Percentiles rank a stretch among this genome's conserved stretches.
phyloP scores from a whole-genome alignment of 768 basidiomycete genomes.

The Xerocomellus dryophilus region DNA sequence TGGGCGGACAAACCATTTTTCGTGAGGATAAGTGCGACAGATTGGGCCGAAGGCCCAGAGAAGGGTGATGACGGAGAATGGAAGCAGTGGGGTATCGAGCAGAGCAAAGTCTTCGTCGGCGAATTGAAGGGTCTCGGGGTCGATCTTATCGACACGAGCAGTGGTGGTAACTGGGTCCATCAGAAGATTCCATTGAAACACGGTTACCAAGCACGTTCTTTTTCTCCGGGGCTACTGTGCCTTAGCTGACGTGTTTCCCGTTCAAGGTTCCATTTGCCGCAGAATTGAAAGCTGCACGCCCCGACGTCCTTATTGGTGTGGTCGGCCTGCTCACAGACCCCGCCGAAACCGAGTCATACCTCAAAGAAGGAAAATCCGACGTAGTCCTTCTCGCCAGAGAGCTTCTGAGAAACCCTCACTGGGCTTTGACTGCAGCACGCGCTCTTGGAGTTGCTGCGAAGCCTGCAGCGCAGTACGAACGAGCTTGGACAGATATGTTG shows the following conservation, averaged over 20 bases:
- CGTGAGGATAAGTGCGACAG: constrained; percentile 62
- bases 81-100: constrained; percentile 76
- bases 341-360: constrained; percentile 54
- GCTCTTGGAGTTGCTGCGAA: constrained; percentile 63
- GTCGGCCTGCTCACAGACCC: constrained; percentile 75
- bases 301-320: constrained; percentile 51
- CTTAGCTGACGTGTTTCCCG: neutral
- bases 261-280: constrained; percentile 65
- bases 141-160: constrained; percentile 73
- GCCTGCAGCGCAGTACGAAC: constrained; percentile 69
- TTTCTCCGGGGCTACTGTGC: neutral
- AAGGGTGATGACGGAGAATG: constrained; percentile 52
- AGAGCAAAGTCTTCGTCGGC: constrained; percentile 57
- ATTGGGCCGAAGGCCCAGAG: constrained; percentile 62
- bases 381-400: constrained; percentile 67
- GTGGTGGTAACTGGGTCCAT: constrained; percentile 60
- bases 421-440: constrained; percentile 58
- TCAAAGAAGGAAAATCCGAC: constrained; percentile 67
- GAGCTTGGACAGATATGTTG: constrained; percentile 48
- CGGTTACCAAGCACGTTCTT: constrained; percentile 57
- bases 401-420: constrained; percentile 64
- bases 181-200: constrained; percentile 54
- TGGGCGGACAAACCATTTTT: constrained; percentile 71
- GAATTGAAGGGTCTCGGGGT: constrained; percentile 60
- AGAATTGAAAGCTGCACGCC: constrained; percentile 57